Conservation (phyloP, 768 basidiomycete species). For the Leccinellum rugosiceps region DNA sequence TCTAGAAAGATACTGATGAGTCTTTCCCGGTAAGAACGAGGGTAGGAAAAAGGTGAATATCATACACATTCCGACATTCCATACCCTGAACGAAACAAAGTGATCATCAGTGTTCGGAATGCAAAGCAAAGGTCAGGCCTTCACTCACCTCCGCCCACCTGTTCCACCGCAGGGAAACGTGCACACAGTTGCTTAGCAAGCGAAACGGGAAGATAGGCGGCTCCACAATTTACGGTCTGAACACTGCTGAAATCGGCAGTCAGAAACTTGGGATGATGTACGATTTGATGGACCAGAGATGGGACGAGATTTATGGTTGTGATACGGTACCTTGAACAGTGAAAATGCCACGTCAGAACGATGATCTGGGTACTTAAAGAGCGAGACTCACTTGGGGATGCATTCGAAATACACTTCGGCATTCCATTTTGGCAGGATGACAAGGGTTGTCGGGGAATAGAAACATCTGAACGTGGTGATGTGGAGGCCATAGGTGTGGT, state of each 20-base stretch:
- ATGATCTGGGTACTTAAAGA: neutral
- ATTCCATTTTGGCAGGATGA: slow-evolving; percentile 64
- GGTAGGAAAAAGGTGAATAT: neutral
- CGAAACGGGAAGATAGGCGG: slow-evolving; percentile 63
- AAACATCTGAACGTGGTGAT: slow-evolving; percentile 47
- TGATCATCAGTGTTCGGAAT: slow-evolving; percentile 2
- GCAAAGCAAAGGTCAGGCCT: neutral
- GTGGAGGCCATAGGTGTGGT: slow-evolving; percentile 67
- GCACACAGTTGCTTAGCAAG: slow-evolving; percentile 42
- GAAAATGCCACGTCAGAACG: neutral
- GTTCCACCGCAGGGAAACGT: slow-evolving; percentile 34
- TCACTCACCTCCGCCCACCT: slow-evolving; percentile 45
- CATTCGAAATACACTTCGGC: slow-evolving; percentile 45
- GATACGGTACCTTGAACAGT: slow-evolving; percentile 47
- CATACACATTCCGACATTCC: slow-evolving; percentile 67
- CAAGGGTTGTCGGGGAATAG: slow-evolving; percentile 41
- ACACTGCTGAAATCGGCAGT: slow-evolving; percentile 55
- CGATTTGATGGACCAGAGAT: slow-evolving; percentile 61
- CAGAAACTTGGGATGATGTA: slow-evolving; percentile 46
- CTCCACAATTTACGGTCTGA: slow-evolving; percentile 46
- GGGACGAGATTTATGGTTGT: slow-evolving; percentile 54
- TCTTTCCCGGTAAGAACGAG: neutral
- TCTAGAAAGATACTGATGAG: slow-evolving; percentile 37
- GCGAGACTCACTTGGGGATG: slow-evolving; percentile 54
- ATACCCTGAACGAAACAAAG: slow-evolving; percentile 45